Evolutionary conservation across 179 eudicot species (phyloP), one percentile per base, ranked within the genome.

Genomic region (Spinacia oleracea): DNA sequence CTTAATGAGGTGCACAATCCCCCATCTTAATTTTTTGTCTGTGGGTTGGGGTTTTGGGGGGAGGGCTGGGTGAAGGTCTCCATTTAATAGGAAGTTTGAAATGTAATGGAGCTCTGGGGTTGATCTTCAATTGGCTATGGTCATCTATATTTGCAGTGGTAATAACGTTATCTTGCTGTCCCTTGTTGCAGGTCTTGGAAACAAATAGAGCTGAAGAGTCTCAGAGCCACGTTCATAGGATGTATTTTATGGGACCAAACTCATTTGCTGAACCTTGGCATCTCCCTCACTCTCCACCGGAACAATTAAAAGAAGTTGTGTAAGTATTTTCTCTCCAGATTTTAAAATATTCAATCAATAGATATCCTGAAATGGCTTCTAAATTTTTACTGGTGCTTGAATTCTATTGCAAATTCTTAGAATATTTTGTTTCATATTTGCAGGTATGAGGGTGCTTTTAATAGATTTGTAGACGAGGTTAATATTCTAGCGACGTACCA

Each of bases 191-290:
- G 99, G 99, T 96, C 27, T 62, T 96, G 89, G 99, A 96, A 90
- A 96, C 94, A 73, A 96, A 85, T 82, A 91, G 99, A 87, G 89
- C 89, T 21, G 99, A 96, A 87, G 98, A 91, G 79, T 96, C 99
- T 59, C 91, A 91, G 75, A 91, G 93, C 82, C 99, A 96, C 84
- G 99, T 96, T 65, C 92, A 96, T 72, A 91, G 99, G 80, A 91
- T 96, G 97, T 89, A 91, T 82, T 94, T 94, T 74, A 91, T 89
- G 93, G 99, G 99, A 72, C 86, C 96, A 53, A 96, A 94, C 85
- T 92, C 97, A 85, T 96, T 94, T 83, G 86, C 91, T 83, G 97
- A 96, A 83, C 99, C 99, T 76, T 96, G 99, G 99, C 98, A 94
- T 84, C 99, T 96, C 59, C 91, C 92, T 48, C 88, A 96, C 85